Conservation (phyloP, 164 flowering plant species). For the Berberis vulgaris region DNA sequence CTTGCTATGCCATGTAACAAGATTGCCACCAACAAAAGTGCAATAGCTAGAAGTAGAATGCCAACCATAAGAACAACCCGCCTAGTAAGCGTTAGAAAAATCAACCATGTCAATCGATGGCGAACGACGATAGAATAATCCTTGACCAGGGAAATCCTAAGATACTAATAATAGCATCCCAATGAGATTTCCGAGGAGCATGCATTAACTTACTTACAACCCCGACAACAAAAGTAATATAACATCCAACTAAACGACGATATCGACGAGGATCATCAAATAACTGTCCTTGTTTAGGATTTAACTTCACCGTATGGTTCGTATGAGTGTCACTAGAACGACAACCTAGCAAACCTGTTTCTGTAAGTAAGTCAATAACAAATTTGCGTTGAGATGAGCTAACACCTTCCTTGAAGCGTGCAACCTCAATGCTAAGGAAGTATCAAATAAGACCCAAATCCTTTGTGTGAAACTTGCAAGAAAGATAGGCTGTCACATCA, state of each 20-base stretch:
- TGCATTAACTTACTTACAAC: constrained; percentile 6
- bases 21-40: constrained; percentile 3
- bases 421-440: constrained; percentile 1
- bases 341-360: neutral
- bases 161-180: neutral
- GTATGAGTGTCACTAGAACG: neutral
- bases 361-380: neutral
- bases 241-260: neutral
- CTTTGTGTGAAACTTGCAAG: neutral
- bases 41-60: neutral
- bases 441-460: neutral
- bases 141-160: neutral
- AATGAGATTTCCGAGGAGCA: neutral
- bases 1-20: neutral
- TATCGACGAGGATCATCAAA: neutral
- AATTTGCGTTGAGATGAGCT: neutral
- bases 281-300: neutral
- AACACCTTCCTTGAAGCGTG: neutral
- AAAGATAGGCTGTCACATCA: neutral
- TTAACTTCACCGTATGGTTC: neutral
- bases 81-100: neutral
- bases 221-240: neutral
- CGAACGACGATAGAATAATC: neutral
- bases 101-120: neutral
- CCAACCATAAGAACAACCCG: neutral